Percentiles rank a stretch among this genome's conserved stretches.
Conservation (phyloP, 306 rosid genomes). For the Glycine latifolia region DNA sequence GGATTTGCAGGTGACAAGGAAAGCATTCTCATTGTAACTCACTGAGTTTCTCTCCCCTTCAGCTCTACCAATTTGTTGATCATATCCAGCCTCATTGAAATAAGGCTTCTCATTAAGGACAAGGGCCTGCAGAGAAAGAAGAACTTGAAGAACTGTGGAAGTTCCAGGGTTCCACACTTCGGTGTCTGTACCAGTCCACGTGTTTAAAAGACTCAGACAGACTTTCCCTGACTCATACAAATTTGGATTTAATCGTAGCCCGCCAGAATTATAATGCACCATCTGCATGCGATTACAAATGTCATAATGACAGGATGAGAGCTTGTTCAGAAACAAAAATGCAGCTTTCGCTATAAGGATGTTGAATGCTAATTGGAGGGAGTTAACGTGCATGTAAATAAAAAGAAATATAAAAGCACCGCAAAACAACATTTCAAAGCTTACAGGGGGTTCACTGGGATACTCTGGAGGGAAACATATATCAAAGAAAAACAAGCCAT, state of each 20-base stretch:
- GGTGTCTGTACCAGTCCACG: slow-evolving; percentile 78
- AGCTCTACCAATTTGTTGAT: slow-evolving; percentile 83
- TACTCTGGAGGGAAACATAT: slow-evolving; percentile 83
- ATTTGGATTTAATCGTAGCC: slow-evolving; percentile 89
- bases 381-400: slow-evolving; percentile 28
- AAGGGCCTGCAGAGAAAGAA: slow-evolving; percentile 95
- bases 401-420: slow-evolving; percentile 21
- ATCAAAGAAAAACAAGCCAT: slow-evolving; percentile 92
- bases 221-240: slow-evolving; percentile 95
- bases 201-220: slow-evolving; percentile 91
- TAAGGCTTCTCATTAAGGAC: slow-evolving; percentile 97
- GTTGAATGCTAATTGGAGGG: slow-evolving; percentile 31
- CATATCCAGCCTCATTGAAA: slow-evolving; percentile 98
- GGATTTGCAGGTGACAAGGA: slow-evolving; percentile 86
- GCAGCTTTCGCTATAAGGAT: slow-evolving; percentile 34
- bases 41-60: slow-evolving; percentile 96
- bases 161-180: slow-evolving; percentile 91
- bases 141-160: slow-evolving; percentile 92
- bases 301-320: slow-evolving; percentile 4
- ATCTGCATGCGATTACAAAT: slow-evolving; percentile 61
- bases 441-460: slow-evolving; percentile 93
- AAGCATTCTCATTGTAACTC: slow-evolving; percentile 93
- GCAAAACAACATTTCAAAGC: slow-evolving; percentile 46
- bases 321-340: background rate
- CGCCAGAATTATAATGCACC: slow-evolving; percentile 90